These are phyloP conservation scores for Aspergillus funiculosus DNA, from an alignment of 495 filamentous ascomycete genomes.

Conservation along the genomic window DNA sequence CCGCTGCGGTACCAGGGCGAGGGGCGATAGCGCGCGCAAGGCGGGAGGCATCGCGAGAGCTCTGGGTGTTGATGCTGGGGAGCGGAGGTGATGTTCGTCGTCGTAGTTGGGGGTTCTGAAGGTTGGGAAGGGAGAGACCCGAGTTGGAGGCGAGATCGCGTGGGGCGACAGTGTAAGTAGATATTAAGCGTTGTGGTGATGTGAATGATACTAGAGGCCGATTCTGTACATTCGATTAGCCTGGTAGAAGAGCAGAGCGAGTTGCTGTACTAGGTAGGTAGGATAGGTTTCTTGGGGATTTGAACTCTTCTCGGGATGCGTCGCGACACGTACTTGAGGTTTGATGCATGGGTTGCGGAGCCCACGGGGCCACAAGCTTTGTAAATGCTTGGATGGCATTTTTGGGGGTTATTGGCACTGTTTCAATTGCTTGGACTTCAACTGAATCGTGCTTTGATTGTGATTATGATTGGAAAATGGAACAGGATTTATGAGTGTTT, in stretches of 20 bases:
- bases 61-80: neutral
- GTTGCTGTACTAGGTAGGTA: too few species aligned
- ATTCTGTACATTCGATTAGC: too few species aligned
- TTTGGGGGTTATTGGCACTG: neutral
- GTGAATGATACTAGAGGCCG: neutral
- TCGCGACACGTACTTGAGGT: conserved; percentile 7
- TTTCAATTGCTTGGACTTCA: neutral
- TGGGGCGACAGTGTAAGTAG: neutral
- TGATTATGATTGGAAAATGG: neutral
- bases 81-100: neutral
- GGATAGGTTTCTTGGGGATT: too few species aligned
- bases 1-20: conserved; percentile 40
- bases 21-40: conserved; percentile 31
- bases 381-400: conserved; percentile 10
- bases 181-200: neutral
- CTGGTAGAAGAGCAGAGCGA: too few species aligned
- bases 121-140: neutral
- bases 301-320: neutral
- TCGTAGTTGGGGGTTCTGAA: neutral
- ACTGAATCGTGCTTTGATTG: neutral
- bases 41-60: conserved; percentile 22
- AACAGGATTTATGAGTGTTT: conserved; percentile 21
- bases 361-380: conserved; percentile 1
- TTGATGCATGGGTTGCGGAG: conserved; percentile 9
- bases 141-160: neutral